Base-by-base conservation (phyloP, 169 alveolate species). In the Sarcocystis neurona region DNA sequence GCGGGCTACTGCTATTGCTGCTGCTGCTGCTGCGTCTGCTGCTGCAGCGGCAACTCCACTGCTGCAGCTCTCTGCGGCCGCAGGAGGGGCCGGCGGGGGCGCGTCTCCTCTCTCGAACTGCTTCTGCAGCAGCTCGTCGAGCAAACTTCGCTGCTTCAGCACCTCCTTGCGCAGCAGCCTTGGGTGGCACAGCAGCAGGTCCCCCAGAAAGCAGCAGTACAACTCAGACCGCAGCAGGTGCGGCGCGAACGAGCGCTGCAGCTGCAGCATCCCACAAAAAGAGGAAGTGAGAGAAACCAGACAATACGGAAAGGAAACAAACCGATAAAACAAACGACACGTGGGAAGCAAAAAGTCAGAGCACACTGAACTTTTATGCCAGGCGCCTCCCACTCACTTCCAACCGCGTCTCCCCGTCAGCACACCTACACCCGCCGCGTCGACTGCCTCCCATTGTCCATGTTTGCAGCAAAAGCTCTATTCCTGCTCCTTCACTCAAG, bases 211-310 rank as follows among this genome's bases (percentile, higher is more conserved):
- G 34, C 79, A 68, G 41, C 63, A 80, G 79, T 84, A 84, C 56
- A 84, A 53, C 72, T 84, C 89, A 72, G 84, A 84, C 44, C 89
- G 80, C 70, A 60, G 84, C 84, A 78, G 63, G 82, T 84, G 89
- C n/a, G 82, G 63, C 12, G 89, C 78, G 72, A 84, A 84, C 56
- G 72, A 80, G 53, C 89, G n/a, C 84, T 84, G 84, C 34, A 41
- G 70, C 89, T 84, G 84, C 87, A 78, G 85, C 66, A 46, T 23
- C 66, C n/a, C n/a, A n/a, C n/a, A n/a, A 63, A n/a, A n/a, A 63
- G 75, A 6, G 15, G 15, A 48, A 63, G 41, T 3, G 39, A 34
- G 39, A 20, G 70, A 6, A 58, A 58, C 70, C 39, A 34, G 30
- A 34, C 60, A 48, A 48, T 48, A 15, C 15, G 15, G 15, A 48